Conservation (phyloP, 352 stramenopile species). For the Saprolegnia diclina region DNA sequence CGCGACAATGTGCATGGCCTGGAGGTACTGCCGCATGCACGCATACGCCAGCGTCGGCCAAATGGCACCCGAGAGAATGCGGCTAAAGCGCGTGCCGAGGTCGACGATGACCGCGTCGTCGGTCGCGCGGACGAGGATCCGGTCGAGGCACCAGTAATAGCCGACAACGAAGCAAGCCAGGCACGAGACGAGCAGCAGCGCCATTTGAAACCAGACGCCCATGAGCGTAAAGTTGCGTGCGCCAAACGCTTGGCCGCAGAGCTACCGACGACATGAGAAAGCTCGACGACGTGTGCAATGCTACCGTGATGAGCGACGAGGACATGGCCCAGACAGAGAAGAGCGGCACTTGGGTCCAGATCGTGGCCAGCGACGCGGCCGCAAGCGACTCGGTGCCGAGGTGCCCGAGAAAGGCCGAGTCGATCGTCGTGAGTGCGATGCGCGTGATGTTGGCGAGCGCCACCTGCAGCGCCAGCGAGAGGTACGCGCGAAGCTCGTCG, state of each 20-base stretch:
- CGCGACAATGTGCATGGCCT: constrained; percentile 72
- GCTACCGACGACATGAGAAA: constrained; percentile 6
- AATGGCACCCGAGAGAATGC: constrained; percentile 72
- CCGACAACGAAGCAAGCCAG: constrained; percentile 59
- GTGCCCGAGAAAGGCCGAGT: constrained; percentile 72
- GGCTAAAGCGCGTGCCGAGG: constrained; percentile 58
- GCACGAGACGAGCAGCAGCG: constrained; percentile 51
- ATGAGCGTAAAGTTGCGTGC: constrained; percentile 68
- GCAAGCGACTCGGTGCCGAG: constrained; percentile 66
- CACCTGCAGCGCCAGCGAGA: constrained; percentile 47
- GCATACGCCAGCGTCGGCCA: constrained; percentile 72
- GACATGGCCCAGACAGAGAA: constrained; percentile 58
- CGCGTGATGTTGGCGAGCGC: constrained; percentile 54
- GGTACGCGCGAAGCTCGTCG: not conserved
- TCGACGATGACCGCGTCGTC: constrained; percentile 54
- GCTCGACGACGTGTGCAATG: too few relatives aligned
- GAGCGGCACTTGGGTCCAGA: constrained; percentile 64
- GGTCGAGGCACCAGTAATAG: constrained; percentile 58
- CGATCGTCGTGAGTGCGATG: constrained; percentile 60
- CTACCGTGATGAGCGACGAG: constrained; percentile 57
- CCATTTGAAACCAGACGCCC: constrained; percentile 68
- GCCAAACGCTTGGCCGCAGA: constrained; percentile 69
- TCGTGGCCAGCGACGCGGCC: constrained; percentile 54
- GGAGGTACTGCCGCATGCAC: constrained; percentile 74
- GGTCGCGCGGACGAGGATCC: constrained; percentile 55